Evolutionary conservation across 805 yeast genomes (phyloP).

Genomic region (Wickerhamiella azymoides): DNA sequence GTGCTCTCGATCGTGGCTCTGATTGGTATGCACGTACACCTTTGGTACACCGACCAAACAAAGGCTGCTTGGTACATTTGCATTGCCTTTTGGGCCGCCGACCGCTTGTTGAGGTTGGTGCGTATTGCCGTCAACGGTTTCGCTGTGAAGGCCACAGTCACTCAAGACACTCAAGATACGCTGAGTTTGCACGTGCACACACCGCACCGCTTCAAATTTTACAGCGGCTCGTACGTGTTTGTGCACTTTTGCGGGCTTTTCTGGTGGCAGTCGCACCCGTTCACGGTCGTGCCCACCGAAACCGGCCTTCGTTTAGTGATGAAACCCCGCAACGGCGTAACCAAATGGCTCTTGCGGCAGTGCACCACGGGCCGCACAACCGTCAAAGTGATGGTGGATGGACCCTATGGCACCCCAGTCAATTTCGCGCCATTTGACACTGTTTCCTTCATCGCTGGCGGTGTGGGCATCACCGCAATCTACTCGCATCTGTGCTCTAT

Average conservation of each 20-base stretch:
- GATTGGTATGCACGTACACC: conserved; percentile 44
- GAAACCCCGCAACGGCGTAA: conserved; percentile 5
- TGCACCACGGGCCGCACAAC: not conserved
- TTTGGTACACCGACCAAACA: conserved; percentile 31
- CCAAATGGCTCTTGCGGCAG: not conserved
- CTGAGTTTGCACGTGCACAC: not conserved
- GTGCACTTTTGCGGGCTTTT: conserved; percentile 27
- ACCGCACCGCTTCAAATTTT: not conserved
- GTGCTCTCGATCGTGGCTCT: conserved; percentile 39
- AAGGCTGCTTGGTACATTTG: conserved; percentile 38
- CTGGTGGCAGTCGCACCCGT: conserved; percentile 67
- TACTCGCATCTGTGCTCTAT: conserved; percentile 27
- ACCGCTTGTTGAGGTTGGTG: conserved; percentile 41
- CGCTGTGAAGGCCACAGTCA: not conserved
- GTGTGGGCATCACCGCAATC: conserved; percentile 58
- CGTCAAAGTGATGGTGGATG: conserved; percentile 33
- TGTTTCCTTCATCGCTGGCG: conserved; percentile 54
- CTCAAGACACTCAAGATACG: not conserved
- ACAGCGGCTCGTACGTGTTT: conserved; percentile 12
- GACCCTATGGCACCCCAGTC: conserved; percentile 51
- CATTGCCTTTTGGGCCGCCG: conserved; percentile 54
- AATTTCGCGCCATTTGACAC: conserved; percentile 38
- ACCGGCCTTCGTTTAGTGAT: not conserved
- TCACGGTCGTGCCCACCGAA: conserved; percentile 29
- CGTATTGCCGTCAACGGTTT: conserved; percentile 26